Evolutionary conservation across 768 basidiomycete genomes (phyloP), one percentile per base, ranked within the genome.

Genomic region (Hemileccinum rubropunctum): DNA sequence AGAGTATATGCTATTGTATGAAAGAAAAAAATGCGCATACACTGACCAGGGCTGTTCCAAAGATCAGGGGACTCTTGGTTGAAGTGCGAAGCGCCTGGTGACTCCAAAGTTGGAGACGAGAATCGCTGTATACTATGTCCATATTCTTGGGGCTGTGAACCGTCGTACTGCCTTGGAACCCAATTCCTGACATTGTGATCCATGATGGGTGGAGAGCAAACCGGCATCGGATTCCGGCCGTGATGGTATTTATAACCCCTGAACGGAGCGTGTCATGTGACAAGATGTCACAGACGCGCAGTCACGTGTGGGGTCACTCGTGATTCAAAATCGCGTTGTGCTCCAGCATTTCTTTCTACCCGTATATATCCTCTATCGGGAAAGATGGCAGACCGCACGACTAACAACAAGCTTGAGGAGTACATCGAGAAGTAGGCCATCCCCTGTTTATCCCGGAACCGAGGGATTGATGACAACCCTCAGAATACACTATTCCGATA

Each of bases 401-500:
- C 52, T 62, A 74, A 40, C 68, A 78, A 42, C 72, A 75, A 82
- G 60, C 72, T 87, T 20, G 83, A 88, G 58, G 87, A 90, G 64
- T 88, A 85, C 62, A 86, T 89, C 47, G 84, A 88, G 64, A 89
- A 84, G 88, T 86, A 57, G 51, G 71, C 61, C 48, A 11, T 50
- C 18, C n/a, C 20, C n/a, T 47, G 37, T 56, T 52, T 20, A 41
- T 52, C 12, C 48, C 17, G 48, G 49, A 51, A 48, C 60, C 60
- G 49, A 57, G 48, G 55, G 53, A 32, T 38, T 57, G 54, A 50
- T 43, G 32, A 47, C 39, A 47, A 26, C 39, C 46, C 36, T 18
- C 57, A 92, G 90, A 67, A 93, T 93, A 60, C 86, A 91, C 63
- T 93, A 93, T 65, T 93, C 91, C 52, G 89, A 92, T 69, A 84